Evolutionary conservation across 805 yeast genomes (phyloP).

Genomic region (Pichia gijzeniarum): DNA sequence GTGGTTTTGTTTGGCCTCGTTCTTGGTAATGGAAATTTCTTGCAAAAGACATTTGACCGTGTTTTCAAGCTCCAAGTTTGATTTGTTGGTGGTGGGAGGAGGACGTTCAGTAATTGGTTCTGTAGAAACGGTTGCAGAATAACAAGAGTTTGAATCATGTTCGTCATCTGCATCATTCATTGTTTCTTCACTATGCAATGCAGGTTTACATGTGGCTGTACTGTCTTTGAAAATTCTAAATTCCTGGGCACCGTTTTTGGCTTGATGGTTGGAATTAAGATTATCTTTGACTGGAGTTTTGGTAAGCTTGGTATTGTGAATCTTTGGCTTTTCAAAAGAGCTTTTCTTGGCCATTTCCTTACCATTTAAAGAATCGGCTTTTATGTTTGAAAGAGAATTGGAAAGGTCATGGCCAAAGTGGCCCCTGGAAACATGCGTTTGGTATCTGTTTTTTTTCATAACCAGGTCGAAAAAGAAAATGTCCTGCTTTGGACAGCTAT

Average conservation of each 20-base stretch:
- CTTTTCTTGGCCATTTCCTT: not conserved
- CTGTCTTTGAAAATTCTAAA: too few species aligned
- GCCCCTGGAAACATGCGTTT: not conserved
- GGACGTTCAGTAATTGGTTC: not conserved
- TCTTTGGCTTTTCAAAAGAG: too few species aligned
- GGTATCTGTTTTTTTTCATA: not conserved
- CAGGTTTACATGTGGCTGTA: not conserved
- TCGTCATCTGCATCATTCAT: constrained; percentile 7
- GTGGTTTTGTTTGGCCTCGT: not conserved
- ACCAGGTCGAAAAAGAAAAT: too few species aligned
- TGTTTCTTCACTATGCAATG: not conserved
- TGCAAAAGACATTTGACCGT: not conserved
- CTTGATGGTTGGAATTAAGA: not conserved
- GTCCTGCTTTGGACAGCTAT: too few species aligned
- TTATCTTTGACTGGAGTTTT: too few species aligned
- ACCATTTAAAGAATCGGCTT: not conserved
- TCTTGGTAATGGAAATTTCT: not conserved
- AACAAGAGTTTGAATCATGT: not conserved
- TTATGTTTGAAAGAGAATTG: not conserved
- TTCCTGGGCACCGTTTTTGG: not conserved
- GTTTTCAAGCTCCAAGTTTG: not conserved
- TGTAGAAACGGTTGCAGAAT: not conserved
- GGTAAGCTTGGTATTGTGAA: too few species aligned
- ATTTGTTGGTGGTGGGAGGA: not conserved
- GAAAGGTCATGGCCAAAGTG: constrained; percentile 8